Conservation (phyloP, 148 eudicot species). For the Chenopodium album region DNA sequence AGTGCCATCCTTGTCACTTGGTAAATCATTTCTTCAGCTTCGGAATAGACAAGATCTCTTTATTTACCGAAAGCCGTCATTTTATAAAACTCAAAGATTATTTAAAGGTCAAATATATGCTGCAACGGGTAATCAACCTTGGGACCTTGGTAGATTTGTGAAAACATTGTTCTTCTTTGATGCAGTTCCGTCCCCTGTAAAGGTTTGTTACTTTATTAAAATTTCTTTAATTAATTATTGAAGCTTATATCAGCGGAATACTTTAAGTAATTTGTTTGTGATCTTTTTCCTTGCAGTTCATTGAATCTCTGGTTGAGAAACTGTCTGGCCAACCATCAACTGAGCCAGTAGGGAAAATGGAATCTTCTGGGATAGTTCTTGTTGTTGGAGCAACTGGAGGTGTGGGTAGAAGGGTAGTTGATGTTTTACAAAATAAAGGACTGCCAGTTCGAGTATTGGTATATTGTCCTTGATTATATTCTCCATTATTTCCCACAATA, state of each 20-base stretch:
- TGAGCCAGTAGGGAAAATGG: constrained; percentile 65
- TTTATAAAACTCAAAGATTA: constrained; percentile 43
- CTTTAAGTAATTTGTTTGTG: constrained; percentile 2
- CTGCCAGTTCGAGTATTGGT: constrained; percentile 80
- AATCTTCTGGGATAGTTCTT: constrained; percentile 65
- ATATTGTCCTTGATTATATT: constrained; percentile 12
- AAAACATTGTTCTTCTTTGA: constrained; percentile 89
- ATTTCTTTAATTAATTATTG: not conserved
- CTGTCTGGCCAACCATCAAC: constrained; percentile 62
- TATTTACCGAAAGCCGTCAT: constrained; percentile 30
- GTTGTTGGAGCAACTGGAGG: constrained; percentile 99
- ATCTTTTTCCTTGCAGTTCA: constrained; percentile 44
- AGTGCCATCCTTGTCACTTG: constrained; percentile 45
- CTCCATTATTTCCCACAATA: not conserved
- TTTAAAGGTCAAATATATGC: constrained; percentile 45
- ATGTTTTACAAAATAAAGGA: constrained; percentile 70
- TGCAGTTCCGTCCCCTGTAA: constrained; percentile 82
- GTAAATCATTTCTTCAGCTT: constrained; percentile 60
- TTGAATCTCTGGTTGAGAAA: constrained; percentile 68
- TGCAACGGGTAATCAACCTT: constrained; percentile 71
- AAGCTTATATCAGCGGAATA: constrained; percentile 11
- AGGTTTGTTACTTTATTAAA: constrained; percentile 47
- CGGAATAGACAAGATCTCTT: constrained; percentile 33
- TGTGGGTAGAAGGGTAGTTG: constrained; percentile 94
- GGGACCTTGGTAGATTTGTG: constrained; percentile 93